Conservation (phyloP, 352 stramenopile genomes). For the Phytophthora tentaculata region DNA sequence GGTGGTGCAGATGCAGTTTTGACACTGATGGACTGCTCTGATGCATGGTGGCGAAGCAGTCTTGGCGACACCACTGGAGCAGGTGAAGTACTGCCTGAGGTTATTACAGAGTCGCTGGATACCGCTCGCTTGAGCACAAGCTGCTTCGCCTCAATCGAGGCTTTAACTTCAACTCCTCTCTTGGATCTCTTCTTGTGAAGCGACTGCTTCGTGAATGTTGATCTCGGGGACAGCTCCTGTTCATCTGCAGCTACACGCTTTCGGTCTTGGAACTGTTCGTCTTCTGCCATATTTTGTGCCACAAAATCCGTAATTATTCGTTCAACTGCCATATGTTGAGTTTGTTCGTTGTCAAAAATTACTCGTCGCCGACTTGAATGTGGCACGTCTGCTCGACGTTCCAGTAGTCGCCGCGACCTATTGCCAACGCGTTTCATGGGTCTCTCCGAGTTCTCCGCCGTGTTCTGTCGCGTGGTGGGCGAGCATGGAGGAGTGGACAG, state of each 20-base stretch:
- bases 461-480: slow-evolving; percentile 6
- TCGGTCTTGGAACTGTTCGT: slow-evolving; percentile 17
- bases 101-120: slow-evolving; percentile 19
- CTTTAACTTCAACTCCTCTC: slow-evolving; percentile 12
- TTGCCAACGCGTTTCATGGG: slow-evolving; percentile 5
- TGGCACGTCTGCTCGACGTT: background rate
- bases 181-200: slow-evolving; percentile 45
- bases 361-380: slow-evolving; percentile 12
- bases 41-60: slow-evolving; percentile 17
- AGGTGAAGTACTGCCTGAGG: slow-evolving; percentile 3
- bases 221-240: slow-evolving; percentile 12
- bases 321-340: background rate
- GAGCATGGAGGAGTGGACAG: slow-evolving; percentile 22
- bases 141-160: background rate
- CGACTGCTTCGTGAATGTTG: slow-evolving; percentile 3
- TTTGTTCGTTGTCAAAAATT: slow-evolving; percentile 28
- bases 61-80: slow-evolving; percentile 6
- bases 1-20: slow-evolving; percentile 4
- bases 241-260: slow-evolving; percentile 18
- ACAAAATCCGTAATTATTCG: background rate
- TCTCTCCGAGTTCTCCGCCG: slow-evolving; percentile 7
- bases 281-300: slow-evolving; percentile 4
- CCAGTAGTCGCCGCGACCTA: slow-evolving; percentile 1
- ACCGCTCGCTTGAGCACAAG: slow-evolving; percentile 22
- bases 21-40: slow-evolving; percentile 18